These are phyloP conservation scores for Babesia bigemina DNA, from an alignment of 169 alveolate species.

Conservation along the genomic window DNA sequence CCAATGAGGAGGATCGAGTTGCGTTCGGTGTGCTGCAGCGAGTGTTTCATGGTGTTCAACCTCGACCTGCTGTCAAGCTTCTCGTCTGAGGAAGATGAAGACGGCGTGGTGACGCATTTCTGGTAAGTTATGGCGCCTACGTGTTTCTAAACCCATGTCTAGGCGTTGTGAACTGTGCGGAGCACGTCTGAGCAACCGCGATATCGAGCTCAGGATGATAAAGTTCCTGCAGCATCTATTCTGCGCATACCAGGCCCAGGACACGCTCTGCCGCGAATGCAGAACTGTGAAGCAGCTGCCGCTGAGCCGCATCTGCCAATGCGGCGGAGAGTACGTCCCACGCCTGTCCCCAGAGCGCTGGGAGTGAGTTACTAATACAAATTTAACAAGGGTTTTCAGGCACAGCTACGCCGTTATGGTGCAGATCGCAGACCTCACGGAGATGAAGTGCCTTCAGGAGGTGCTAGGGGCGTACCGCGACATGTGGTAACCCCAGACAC, in stretches of 20 bases:
- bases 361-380: conserved; percentile 17
- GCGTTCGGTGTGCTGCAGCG: conserved; percentile 64
- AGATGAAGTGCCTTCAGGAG: conserved; percentile 58
- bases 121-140: neutral
- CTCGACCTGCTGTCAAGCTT: conserved; percentile 71
- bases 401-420: conserved; percentile 35
- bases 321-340: conserved; percentile 46
- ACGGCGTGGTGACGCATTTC: conserved; percentile 25
- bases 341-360: conserved; percentile 37
- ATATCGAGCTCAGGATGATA: conserved; percentile 49
- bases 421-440: conserved; percentile 45
- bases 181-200: conserved; percentile 24
- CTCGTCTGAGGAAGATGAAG: conserved; percentile 62
- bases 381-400: neutral
- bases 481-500: conserved; percentile 12
- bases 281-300: conserved; percentile 36
- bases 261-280: conserved; percentile 45
- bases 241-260: conserved; percentile 64
- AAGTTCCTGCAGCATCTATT: conserved; percentile 54
- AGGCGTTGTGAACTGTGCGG: conserved; percentile 54
- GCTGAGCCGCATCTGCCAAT: conserved; percentile 34
- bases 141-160: neutral
- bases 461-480: conserved; percentile 18
- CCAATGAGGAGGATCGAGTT: conserved; percentile 65
- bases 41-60: conserved; percentile 74